These are phyloP conservation scores for Hypomontagnella submonticulosa DNA, from an alignment of 495 filamentous ascomycete genomes.

Conservation along the genomic window DNA sequence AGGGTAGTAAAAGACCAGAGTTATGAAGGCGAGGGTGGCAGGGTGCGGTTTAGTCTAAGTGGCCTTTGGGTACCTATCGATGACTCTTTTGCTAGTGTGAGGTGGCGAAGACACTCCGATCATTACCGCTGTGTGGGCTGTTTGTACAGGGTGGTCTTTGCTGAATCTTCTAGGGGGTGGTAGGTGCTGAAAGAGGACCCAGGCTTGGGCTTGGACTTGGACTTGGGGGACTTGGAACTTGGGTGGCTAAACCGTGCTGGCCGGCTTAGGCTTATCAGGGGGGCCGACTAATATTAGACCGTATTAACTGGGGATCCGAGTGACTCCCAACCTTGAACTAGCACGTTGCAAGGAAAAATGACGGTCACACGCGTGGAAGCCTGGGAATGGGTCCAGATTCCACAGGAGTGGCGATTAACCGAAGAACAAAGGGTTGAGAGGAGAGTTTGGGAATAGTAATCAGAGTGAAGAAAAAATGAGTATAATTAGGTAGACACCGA, in stretches of 20 bases:
- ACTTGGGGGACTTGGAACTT: slow-evolving; percentile 4
- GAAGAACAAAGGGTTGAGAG: slow-evolving; percentile 50
- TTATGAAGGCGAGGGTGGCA: slow-evolving; percentile 44
- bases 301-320: slow-evolving; percentile 31
- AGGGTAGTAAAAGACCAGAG: slow-evolving; percentile 18
- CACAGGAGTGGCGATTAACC: slow-evolving; percentile 47
- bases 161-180: slow-evolving; percentile 26
- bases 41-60: slow-evolving; percentile 48
- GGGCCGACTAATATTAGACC: slow-evolving; percentile 24
- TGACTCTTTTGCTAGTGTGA: slow-evolving; percentile 58
- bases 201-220: neutral
- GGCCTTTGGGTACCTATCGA: slow-evolving; percentile 51
- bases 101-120: slow-evolving; percentile 54
- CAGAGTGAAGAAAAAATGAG: slow-evolving; percentile 18
- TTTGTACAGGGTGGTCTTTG: slow-evolving; percentile 57
- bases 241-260: slow-evolving; percentile 25
- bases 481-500: slow-evolving; percentile 27
- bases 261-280: slow-evolving; percentile 19
- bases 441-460: slow-evolving; percentile 27
- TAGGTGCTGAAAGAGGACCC: slow-evolving; percentile 12
- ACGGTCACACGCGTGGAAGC: slow-evolving; percentile 48
- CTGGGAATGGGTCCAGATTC: slow-evolving; percentile 47
- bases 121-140: slow-evolving; percentile 57
- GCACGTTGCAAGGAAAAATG: slow-evolving; percentile 45
- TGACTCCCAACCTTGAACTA: slow-evolving; percentile 46